Evolutionary conservation across 176 grass and related monocot species (phyloP).

Genomic region (Cocos nucifera): DNA sequence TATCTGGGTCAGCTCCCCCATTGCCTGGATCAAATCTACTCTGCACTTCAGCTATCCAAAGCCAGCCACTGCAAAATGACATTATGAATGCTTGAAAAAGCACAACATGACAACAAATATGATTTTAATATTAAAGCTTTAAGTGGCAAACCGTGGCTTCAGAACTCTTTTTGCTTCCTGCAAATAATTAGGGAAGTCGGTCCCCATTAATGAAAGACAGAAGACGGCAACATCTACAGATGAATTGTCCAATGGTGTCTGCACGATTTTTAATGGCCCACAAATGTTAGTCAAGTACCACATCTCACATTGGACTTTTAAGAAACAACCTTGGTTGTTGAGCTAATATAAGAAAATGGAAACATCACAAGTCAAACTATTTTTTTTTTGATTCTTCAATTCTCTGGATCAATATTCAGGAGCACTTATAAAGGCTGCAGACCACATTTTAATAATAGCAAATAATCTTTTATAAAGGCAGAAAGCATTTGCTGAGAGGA

Average conservation of each 20-base stretch:
- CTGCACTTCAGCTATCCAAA: conserved; percentile 90
- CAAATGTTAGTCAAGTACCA: no score
- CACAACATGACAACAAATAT: background rate
- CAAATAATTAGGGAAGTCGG: conserved; percentile 67
- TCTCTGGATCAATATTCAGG: no score
- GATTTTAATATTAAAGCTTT: background rate
- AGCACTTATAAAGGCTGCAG: no score
- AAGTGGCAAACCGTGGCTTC: conserved; percentile 53
- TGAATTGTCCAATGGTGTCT: conserved; percentile 70
- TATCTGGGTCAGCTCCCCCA: conserved; percentile 74
- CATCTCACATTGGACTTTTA: no score
- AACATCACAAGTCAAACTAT: no score
- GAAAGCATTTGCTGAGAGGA: no score
- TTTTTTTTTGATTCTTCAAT: no score
- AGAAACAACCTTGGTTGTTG: no score
- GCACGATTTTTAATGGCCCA: conserved; percentile 3
- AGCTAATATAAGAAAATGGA: no score
- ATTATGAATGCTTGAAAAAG: conserved; percentile 13
- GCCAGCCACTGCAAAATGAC: conserved; percentile 62
- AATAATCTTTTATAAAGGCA: no score
- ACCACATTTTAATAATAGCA: no score
- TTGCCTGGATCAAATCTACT: conserved; percentile 90
- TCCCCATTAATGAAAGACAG: conserved; percentile 97
- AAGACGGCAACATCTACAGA: conserved; percentile 90
- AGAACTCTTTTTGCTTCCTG: conserved; percentile 83